phyloP scores from a whole-genome alignment of 129 eudicot genomes.

The Heracleum sosnowskyi region DNA sequence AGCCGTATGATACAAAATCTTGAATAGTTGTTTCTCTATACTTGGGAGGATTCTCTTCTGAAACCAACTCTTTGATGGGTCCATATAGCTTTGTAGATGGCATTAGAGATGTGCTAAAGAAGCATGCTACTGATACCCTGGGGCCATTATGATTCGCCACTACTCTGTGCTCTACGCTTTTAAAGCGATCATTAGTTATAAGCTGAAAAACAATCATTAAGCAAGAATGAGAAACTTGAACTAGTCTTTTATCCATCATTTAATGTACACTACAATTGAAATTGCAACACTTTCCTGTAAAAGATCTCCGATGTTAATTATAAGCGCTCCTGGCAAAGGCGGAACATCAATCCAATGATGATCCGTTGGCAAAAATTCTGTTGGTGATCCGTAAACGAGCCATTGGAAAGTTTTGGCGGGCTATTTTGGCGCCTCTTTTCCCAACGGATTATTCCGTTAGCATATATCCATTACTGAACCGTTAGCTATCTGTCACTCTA shows the following conservation, averaged over 20 bases:
- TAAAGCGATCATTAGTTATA: constrained; percentile 37
- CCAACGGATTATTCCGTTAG: too few relatives aligned
- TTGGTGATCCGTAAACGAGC: too few relatives aligned
- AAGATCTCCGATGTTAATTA: neutral
- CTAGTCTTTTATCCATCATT: neutral
- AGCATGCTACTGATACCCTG: constrained; percentile 47
- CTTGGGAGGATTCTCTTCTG: neutral
- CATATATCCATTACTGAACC: too few relatives aligned
- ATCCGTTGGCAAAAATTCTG: too few relatives aligned
- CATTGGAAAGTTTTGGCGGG: too few relatives aligned
- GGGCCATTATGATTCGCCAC: constrained; percentile 32
- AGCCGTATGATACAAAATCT: constrained; percentile 17
- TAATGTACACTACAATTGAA: neutral
- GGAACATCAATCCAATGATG: neutral
- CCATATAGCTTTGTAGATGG: constrained; percentile 24
- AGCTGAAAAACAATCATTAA: constrained; percentile 21
- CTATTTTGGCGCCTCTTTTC: too few relatives aligned
- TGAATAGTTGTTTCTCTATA: constrained; percentile 28
- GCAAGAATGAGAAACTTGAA: neutral
- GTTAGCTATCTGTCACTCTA: too few relatives aligned
- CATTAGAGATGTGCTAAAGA: constrained; percentile 23
- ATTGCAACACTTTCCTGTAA: too few relatives aligned
- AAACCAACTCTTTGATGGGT: constrained; percentile 41
- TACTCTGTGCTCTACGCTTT: constrained; percentile 44
- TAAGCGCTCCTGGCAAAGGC: neutral